Base-by-base conservation (phyloP, 441 rosid species). In the Gossypium schwendimanii region DNA sequence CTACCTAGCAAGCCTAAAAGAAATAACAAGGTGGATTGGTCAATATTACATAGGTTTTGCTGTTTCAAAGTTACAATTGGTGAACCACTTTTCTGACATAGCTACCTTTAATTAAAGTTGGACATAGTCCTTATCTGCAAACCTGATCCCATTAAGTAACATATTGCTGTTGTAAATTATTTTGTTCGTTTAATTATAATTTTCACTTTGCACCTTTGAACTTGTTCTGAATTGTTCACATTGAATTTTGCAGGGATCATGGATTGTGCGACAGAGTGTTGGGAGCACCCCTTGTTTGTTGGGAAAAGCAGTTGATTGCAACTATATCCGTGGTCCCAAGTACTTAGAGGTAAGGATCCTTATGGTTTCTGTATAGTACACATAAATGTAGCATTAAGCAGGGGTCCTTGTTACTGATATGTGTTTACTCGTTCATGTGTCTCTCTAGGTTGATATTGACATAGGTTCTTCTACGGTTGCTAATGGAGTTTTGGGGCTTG, bases 211-310 rank as follows among this genome's bases (percentile, higher is more conserved):
- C 68, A 2, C 45, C 24, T 4, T 52, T 53, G 7, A 53, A 52
- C 23, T 33, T 26, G 55, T 73, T 73, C 64, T 61, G 6, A 62
- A 58, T 71, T 41, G 63, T 63, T 73, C 68, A 53, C 63, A 41
- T 15, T 70, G 24, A 75, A 78, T 76, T 62, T 63, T 72, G 49
- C 82, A 96, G 99, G 98, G 98, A 4, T 93, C 99, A 70, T 96
- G 98, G 98, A 92, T 96, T 71, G 99, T 96, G 74, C 92, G 97
- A 64, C 98, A 96, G 79, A 96, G 99, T 78, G 98, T 96, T 73
- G 99, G 98, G 77, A 92, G 98, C 88, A 93, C 98, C 47, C 99
- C 99, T 20, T 93, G 99, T 83, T 87, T 93, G 75, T 78, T 96
- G 71, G 98, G 99, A 72, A 96, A 91, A 81, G 97, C 97, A 41